Percentiles rank a stretch among this genome's conserved stretches.
These are phyloP conservation scores for Penicillium argentinense DNA, from an alignment of 495 filamentous ascomycete species.

Conservation along the genomic window DNA sequence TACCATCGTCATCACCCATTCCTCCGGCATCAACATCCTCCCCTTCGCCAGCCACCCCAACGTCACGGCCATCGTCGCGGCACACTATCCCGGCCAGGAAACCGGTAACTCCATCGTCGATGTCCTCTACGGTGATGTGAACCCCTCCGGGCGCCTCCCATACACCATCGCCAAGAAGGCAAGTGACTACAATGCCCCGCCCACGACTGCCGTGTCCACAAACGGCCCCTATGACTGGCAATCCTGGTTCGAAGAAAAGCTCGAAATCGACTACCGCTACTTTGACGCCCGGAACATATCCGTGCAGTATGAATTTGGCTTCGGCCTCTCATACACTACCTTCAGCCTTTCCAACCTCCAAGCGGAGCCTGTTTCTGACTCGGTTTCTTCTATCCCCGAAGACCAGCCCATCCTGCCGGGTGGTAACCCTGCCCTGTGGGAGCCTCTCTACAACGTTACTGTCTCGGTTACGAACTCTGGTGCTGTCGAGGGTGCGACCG, in stretches of 20 bases:
- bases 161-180: conserved; percentile 69
- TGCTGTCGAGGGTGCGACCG: conserved; percentile 45
- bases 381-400: no score
- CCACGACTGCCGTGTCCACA: conserved; percentile 40
- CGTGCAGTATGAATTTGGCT: conserved; percentile 59
- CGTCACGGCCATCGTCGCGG: conserved; percentile 61
- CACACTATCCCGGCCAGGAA: conserved; percentile 62
- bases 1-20: conserved; percentile 64
- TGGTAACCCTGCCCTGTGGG: conserved; percentile 60
- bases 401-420: background rate
- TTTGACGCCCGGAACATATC: conserved; percentile 60
- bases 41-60: conserved; percentile 61
- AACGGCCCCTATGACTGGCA: conserved; percentile 47
- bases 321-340: background rate
- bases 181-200: conserved; percentile 65
- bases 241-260: conserved; percentile 60
- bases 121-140: conserved; percentile 59
- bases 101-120: conserved; percentile 54
- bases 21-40: conserved; percentile 58
- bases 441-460: conserved; percentile 50
- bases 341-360: background rate
- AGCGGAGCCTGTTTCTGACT: no score
- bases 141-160: conserved; percentile 64
- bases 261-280: conserved; percentile 66
- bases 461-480: conserved; percentile 60